phyloP scores from a whole-genome alignment of 2,329 filamentous ascomycete genomes.

The Apiospora sp. region DNA sequence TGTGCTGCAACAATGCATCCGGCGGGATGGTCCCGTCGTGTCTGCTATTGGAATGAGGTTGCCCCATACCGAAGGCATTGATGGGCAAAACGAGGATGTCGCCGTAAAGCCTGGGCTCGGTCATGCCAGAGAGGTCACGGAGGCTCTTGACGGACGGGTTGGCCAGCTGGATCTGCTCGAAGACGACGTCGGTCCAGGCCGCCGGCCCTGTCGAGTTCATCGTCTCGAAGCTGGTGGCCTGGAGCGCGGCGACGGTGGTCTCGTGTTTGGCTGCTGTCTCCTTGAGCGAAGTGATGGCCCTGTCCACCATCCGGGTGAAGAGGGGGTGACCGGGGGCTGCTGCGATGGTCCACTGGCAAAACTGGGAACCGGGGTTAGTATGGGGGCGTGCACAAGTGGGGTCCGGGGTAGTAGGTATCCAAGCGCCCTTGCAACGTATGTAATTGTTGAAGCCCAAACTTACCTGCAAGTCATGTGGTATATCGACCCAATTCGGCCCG shows the following conservation, averaged over 20 bases:
- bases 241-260: background rate
- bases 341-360: slow-evolving; percentile 29
- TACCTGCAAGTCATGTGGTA: slow-evolving; percentile 24
- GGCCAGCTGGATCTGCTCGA: slow-evolving; percentile 23
- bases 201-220: slow-evolving; percentile 28
- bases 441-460: background rate
- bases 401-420: no score
- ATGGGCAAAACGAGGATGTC: slow-evolving; percentile 26
- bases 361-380: slow-evolving; percentile 20
- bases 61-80: slow-evolving; percentile 24
- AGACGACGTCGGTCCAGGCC: slow-evolving; percentile 26
- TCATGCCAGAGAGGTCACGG: slow-evolving; percentile 23
- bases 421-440: background rate
- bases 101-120: slow-evolving; percentile 25
- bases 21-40: slow-evolving; percentile 11
- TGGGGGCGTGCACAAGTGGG: background rate
- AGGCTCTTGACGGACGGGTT: slow-evolving; percentile 10
- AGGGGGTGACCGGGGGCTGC: slow-evolving; percentile 25
- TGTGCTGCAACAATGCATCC: slow-evolving; percentile 11
- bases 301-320: slow-evolving; percentile 21
- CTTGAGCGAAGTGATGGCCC: background rate
- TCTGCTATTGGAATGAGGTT: slow-evolving; percentile 19
- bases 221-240: slow-evolving; percentile 24
- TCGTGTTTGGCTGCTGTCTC: background rate
- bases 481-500: slow-evolving; percentile 19